Evolutionary conservation across 805 yeast genomes (phyloP).

Genomic region (Candida berthetii): DNA sequence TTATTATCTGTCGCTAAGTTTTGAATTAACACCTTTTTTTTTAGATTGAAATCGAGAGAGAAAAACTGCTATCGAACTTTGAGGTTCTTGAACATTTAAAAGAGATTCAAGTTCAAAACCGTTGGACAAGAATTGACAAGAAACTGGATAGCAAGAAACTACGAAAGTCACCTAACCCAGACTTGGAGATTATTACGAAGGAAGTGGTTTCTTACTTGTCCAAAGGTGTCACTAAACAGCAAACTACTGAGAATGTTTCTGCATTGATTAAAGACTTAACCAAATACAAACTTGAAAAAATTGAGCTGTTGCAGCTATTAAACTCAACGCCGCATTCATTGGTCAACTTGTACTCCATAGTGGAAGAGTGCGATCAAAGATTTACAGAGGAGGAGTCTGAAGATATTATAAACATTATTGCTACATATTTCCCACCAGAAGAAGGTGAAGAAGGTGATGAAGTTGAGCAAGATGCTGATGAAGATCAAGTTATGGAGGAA

Average conservation of each 20-base stretch:
- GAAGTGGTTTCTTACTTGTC: conserved; percentile 20
- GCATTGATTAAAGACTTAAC: conserved; percentile 22
- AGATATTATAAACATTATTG: conserved; percentile 48
- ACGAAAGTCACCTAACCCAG: conserved; percentile 25
- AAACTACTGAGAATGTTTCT: conserved; percentile 21
- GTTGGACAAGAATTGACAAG: conserved; percentile 19
- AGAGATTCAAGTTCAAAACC: conserved; percentile 30
- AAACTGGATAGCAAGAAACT: conserved; percentile 12
- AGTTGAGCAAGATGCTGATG: background rate
- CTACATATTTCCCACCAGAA: conserved; percentile 41
- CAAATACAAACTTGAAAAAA: conserved; percentile 58
- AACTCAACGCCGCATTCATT: conserved; percentile 75
- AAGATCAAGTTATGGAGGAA: conserved; percentile 4
- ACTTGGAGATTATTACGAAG: conserved; percentile 26
- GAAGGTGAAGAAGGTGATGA: conserved; percentile 6
- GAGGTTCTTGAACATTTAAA: conserved; percentile 47
- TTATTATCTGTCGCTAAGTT: too few species aligned
- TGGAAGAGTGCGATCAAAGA: conserved; percentile 91
- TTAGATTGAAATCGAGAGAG: conserved; percentile 38
- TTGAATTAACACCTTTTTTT: background rate
- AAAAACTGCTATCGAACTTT: conserved; percentile 49
- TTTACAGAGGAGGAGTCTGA: conserved; percentile 64
- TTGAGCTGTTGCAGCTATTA: conserved; percentile 79
- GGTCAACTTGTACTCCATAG: conserved; percentile 71
- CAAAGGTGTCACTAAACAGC: conserved; percentile 12